Percentiles rank a stretch among this genome's conserved stretches.
Evolutionary conservation across 306 rosid species (phyloP).

Genomic region (Elaeagnus macrophylla): DNA sequence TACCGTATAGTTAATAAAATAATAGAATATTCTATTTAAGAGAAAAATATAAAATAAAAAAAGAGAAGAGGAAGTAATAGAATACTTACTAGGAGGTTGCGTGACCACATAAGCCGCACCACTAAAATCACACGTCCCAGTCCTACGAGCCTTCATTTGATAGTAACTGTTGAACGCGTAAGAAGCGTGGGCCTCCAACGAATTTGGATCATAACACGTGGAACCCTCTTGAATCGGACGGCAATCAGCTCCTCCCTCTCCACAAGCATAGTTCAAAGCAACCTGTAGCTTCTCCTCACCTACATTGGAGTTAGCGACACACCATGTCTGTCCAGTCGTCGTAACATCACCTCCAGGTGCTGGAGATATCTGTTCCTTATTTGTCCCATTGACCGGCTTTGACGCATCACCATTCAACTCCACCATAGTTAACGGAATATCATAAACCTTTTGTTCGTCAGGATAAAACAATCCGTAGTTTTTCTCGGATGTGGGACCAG

Average conservation of each 20-base stretch:
- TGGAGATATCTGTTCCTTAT: slow-evolving; percentile 27
- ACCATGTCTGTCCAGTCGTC: slow-evolving; percentile 43
- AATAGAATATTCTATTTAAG: too few species aligned
- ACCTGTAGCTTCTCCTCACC: slow-evolving; percentile 39
- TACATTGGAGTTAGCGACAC: slow-evolving; percentile 51
- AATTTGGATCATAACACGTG: slow-evolving; percentile 63
- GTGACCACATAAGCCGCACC: slow-evolving; percentile 66
- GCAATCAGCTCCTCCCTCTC: slow-evolving; percentile 82
- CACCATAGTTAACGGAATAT: slow-evolving; percentile 33
- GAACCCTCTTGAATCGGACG: slow-evolving; percentile 50
- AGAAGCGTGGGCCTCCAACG: slow-evolving; percentile 78
- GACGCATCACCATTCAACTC: background rate
- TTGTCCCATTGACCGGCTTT: slow-evolving; percentile 13
- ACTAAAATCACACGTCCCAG: slow-evolving; percentile 63
- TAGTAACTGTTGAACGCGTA: slow-evolving; percentile 79
- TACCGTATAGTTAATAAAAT: too few species aligned
- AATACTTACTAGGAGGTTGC: slow-evolving; percentile 57
- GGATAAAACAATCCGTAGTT: slow-evolving; percentile 80
- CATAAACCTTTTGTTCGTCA: slow-evolving; percentile 45
- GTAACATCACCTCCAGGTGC: slow-evolving; percentile 13
- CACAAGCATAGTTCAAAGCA: slow-evolving; percentile 70
- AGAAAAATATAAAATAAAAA: too few species aligned
- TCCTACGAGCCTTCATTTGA: slow-evolving; percentile 55
- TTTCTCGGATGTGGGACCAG: slow-evolving; percentile 72
- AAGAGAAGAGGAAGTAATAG: background rate